Conservation (phyloP, 2,329 filamentous ascomycete genomes). For the Colletotrichum coccodes region DNA sequence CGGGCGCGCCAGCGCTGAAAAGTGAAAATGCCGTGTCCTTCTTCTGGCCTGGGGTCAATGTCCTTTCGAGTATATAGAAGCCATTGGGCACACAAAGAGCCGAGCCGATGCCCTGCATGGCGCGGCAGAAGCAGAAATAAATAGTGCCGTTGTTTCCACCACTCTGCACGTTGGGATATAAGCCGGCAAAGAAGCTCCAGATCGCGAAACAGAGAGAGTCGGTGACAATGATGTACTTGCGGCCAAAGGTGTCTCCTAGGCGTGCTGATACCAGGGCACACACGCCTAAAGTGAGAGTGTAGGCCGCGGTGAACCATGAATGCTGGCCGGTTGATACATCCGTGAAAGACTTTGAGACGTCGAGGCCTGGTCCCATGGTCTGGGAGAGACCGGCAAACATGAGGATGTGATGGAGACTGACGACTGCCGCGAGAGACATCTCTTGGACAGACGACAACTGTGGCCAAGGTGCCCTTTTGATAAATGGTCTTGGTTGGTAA, state of each 20-base stretch:
- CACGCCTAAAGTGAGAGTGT: conserved; percentile 63
- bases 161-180: conserved; percentile 38
- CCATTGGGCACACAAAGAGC: conserved; percentile 66
- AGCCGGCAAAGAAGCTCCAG: conserved; percentile 62
- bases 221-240: conserved; percentile 62
- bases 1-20: conserved; percentile 46
- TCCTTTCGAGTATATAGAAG: conserved; percentile 63
- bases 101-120: conserved; percentile 63
- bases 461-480: background rate
- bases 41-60: conserved; percentile 53
- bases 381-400: conserved; percentile 10
- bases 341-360: conserved; percentile 1
- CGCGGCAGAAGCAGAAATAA: conserved; percentile 57
- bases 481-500: background rate
- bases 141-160: conserved; percentile 44
- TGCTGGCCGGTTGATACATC: conserved; percentile 47
- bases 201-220: conserved; percentile 65
- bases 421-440: background rate
- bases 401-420: conserved; percentile 1
- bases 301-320: conserved; percentile 68
- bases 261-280: conserved; percentile 68
- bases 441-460: background rate
- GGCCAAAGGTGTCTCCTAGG: conserved; percentile 67
- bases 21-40: conserved; percentile 47
- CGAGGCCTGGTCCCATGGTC: conserved; percentile 1